Evolutionary conservation across 768 basidiomycete genomes (phyloP).

Genomic region (Amanita pallidorosea): DNA sequence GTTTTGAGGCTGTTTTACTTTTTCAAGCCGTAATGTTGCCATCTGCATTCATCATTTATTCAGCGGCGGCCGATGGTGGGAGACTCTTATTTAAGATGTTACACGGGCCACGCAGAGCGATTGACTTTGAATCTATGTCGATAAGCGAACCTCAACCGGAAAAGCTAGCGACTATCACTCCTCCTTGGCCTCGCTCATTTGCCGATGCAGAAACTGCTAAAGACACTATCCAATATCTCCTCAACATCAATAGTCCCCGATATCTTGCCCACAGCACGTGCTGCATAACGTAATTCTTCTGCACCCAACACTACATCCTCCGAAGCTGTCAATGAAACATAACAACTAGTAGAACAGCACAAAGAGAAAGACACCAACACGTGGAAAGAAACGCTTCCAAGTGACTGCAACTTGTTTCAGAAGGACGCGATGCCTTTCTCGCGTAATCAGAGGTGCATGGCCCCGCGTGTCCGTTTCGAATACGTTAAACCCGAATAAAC

Average conservation of each 20-base stretch:
- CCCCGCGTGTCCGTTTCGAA: slow-evolving; percentile 16
- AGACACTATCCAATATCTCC: slow-evolving; percentile 74
- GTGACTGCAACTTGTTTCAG: slow-evolving; percentile 55
- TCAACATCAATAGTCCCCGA: slow-evolving; percentile 74
- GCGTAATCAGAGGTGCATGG: slow-evolving; percentile 63
- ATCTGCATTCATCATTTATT: too few species aligned
- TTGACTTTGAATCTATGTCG: too few species aligned
- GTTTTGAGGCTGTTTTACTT: too few species aligned
- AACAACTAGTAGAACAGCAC: slow-evolving; percentile 1
- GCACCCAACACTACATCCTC: slow-evolving; percentile 76
- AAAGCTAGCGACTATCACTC: too few species aligned
- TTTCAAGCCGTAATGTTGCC: too few species aligned
- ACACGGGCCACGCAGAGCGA: too few species aligned
- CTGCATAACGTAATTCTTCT: slow-evolving; percentile 83
- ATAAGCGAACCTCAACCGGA: too few species aligned
- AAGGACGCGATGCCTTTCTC: slow-evolving; percentile 70
- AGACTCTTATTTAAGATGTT: too few species aligned
- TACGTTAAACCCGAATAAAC: slow-evolving; percentile 9
- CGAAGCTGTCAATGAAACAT: slow-evolving; percentile 24
- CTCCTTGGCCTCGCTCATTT: slow-evolving; percentile 41
- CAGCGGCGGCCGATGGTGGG: too few species aligned
- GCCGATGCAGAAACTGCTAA: slow-evolving; percentile 84
- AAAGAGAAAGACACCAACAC: slow-evolving; percentile 18
- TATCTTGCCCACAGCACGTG: slow-evolving; percentile 75
- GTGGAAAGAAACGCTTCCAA: slow-evolving; percentile 50